These are phyloP conservation scores for Septoria petroselini DNA, from an alignment of 2,329 filamentous ascomycete genomes.

Conservation along the genomic window DNA sequence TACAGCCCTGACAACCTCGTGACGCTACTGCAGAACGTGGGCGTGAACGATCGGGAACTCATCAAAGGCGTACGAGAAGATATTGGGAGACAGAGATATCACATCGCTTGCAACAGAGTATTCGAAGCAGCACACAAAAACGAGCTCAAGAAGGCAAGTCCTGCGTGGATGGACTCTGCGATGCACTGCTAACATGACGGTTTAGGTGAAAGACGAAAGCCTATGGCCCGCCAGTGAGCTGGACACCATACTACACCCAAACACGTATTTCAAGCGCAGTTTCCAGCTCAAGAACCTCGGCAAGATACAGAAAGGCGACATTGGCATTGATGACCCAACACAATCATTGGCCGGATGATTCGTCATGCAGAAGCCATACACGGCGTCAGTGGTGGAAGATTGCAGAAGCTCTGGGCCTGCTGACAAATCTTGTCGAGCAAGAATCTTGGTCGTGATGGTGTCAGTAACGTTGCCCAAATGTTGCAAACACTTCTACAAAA, in stretches of 20 bases:
- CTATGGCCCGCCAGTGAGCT: slow-evolving; percentile 63
- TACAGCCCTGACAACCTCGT: slow-evolving; percentile 85
- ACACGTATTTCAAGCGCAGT: slow-evolving; percentile 95
- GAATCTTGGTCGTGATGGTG: too few species aligned
- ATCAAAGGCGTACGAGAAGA: slow-evolving; percentile 82
- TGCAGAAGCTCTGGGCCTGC: too few species aligned
- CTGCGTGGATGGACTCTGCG: not conserved
- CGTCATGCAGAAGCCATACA: not conserved
- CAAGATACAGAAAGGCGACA: slow-evolving; percentile 40
- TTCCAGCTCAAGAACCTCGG: slow-evolving; percentile 80
- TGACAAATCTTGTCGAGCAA: too few species aligned
- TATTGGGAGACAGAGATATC: slow-evolving; percentile 81
- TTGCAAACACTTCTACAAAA: too few species aligned
- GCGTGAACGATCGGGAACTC: slow-evolving; percentile 73
- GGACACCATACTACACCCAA: slow-evolving; percentile 95
- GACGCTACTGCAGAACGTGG: slow-evolving; percentile 69
- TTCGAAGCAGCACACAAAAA: slow-evolving; percentile 81
- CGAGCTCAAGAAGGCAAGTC: slow-evolving; percentile 46
- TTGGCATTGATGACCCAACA: slow-evolving; percentile 39
- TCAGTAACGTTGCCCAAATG: too few species aligned
- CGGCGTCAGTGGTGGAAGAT: too few species aligned
- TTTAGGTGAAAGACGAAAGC: slow-evolving; percentile 46
- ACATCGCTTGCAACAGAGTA: slow-evolving; percentile 94
- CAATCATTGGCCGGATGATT: slow-evolving; percentile 15
- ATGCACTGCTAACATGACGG: slow-evolving; percentile 10